Base-by-base conservation (phyloP, 1,284 basidiomycete species). In the Tranzscheliella williamsii region DNA sequence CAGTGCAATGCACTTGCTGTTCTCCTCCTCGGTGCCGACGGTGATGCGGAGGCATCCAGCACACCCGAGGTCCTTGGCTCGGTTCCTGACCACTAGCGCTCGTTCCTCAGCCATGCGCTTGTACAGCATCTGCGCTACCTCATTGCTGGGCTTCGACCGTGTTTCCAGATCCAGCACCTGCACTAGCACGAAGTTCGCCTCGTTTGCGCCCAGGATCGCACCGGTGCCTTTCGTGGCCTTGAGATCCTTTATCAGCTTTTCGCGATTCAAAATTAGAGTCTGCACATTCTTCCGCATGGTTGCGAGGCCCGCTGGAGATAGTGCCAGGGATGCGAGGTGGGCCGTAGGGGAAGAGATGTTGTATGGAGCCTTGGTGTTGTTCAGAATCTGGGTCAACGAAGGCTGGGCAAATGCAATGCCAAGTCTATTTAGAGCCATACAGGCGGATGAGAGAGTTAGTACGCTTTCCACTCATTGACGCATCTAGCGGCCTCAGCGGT, bases 291-390 rank as follows among this genome's bases (percentile, higher is more conserved):
- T 42, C n/a, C 81, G 82, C 87, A 91, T 91, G 15, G 79, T 70
- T 0, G 78, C 72, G 12, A 95, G 70, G 5, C 89, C 87, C 12
- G 79, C 72, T 0, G 85, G 81, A 0, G 87, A 85, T 26, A 91
- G 83, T 0, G 94, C 91, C 9, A 88, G 83, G 12, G 87, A 80
- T 0, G 91, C 92, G 23, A 97, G 84, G 37, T 85, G 81, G 6
- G 94, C 90, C 3, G 91, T 91, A 0, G 92, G 92, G 0, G 88
- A 85, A 12, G 92, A 94, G 66, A 98, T 87, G 79, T 96, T 96
- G 82, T 98, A 99, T 0, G 94, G 94, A 0, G 94, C 95, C 79
- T 98, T 98, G 42, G 94, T 90, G 79, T 97, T 98, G 70, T 87
- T 86, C 55, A 98, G 85, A 66, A 97, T 85, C 75, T 94, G 93